A percentile compares a stretch with the other conserved stretches of the same genome.
Conservation (phyloP, 495 filamentous ascomycete species). For the Penicillium robsamsonii region DNA sequence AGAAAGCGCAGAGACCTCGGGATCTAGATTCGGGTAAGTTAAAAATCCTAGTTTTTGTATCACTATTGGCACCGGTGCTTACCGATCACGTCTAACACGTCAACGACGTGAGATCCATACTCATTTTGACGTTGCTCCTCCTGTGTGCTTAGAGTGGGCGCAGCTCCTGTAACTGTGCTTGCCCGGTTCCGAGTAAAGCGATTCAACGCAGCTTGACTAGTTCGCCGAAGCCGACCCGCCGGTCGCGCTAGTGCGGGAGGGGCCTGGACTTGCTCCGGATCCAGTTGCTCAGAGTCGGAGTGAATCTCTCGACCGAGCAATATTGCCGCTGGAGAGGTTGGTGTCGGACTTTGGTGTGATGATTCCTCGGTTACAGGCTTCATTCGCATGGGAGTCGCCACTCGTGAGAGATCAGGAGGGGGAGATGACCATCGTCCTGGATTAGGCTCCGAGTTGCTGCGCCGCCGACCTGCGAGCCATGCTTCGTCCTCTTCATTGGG, state of each 20-base stretch:
- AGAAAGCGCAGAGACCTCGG: slow-evolving; percentile 69
- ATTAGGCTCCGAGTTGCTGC: slow-evolving; percentile 48
- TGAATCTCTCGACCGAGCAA: background rate
- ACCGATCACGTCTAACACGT: slow-evolving; percentile 73
- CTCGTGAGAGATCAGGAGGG: slow-evolving; percentile 31
- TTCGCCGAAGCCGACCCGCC: slow-evolving; percentile 34
- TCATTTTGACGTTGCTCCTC: slow-evolving; percentile 28
- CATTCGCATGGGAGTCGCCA: slow-evolving; percentile 38
- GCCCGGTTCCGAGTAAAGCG: slow-evolving; percentile 39
- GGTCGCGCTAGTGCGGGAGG: slow-evolving; percentile 20
- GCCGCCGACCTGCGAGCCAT: slow-evolving; percentile 36
- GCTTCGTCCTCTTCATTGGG: slow-evolving; percentile 33
- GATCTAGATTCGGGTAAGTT: slow-evolving; percentile 48
- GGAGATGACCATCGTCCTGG: slow-evolving; percentile 41
- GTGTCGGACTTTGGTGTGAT: slow-evolving; percentile 22
- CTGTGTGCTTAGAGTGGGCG: slow-evolving; percentile 18
- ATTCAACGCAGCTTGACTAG: slow-evolving; percentile 34
- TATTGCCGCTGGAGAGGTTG: slow-evolving; percentile 4
- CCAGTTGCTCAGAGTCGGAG: slow-evolving; percentile 10
- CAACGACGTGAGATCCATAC: slow-evolving; percentile 60
- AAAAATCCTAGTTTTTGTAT: slow-evolving; percentile 1
- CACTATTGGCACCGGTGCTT: slow-evolving; percentile 19
- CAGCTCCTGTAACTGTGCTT: slow-evolving; percentile 31
- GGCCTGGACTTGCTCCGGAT: background rate
- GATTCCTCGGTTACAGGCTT: slow-evolving; percentile 40